Base-by-base conservation (phyloP, 148 eudicot genomes). In the Amaranthus cruentus region DNA sequence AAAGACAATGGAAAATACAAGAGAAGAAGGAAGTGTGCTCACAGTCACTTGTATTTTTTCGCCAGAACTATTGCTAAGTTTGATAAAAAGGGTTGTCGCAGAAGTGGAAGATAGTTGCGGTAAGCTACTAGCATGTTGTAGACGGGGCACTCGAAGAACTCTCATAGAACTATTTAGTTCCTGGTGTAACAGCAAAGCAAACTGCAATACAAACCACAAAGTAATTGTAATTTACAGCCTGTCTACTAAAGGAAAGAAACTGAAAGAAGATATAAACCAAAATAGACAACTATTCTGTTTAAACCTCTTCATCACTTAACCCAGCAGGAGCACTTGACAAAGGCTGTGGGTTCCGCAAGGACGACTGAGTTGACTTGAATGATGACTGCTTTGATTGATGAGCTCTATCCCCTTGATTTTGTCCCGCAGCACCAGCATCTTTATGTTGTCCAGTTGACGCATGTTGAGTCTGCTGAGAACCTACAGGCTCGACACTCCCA, bases 91-190 rank as follows among this genome's bases (percentile, higher is more conserved):
- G 81, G 86, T 91, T 54, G 96, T 77, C 48, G 87, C 84, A 72
- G 88, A 81, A 69, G 89, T 84, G 63, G 96, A 81, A 64, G 92
- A 83, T 74, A 87, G 69, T 78, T 89, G 98, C 81, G 97, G 93
- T 77, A 90, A 82, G 81, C 88, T 86, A 64, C 97, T 97, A 68
- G 88, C 85, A 75, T 90, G 83, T 59, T 97, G 97, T 77, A 90
- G 88, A 63, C 99, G 97, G 76, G 99, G 92, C 53, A 91, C 96
- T 69, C 99, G 85, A 73, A 96, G 93, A 86, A 91, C 97, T 83
- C 99, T 84, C 52, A 96, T 97, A 78, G 99, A 95, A 82, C 99
- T 95, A 82, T 95, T 95, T 10, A 95, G 94, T 82, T 95, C 92
- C 81, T 91, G 96, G 78, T 95, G 99, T 75, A 95, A 79, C 69